A percentile compares a stretch with the other conserved stretches of the same genome.
These are phyloP conservation scores for Ascochyta fabae DNA, from an alignment of 2,329 filamentous ascomycete species.

Conservation along the genomic window DNA sequence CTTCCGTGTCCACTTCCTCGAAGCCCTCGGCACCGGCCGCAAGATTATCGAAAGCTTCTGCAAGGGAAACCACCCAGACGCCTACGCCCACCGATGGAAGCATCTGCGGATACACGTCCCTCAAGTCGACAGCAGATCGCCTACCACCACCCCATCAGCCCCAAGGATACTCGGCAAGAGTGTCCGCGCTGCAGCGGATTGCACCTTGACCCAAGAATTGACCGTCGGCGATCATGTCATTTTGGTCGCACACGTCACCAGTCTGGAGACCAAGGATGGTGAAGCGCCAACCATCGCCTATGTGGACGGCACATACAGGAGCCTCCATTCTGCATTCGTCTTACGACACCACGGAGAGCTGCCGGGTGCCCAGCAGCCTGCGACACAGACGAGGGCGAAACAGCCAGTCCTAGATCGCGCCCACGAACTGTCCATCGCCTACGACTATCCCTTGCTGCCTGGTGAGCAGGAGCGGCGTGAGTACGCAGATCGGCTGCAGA, in stretches of 20 bases:
- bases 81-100: constrained; percentile 27
- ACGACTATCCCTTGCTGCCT: constrained; percentile 28
- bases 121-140: not conserved
- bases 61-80: constrained; percentile 32
- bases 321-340: constrained; percentile 8
- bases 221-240: constrained; percentile 57
- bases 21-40: constrained; percentile 36
- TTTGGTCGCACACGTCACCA: constrained; percentile 52
- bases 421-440: constrained; percentile 12
- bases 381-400: not conserved
- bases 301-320: constrained; percentile 35
- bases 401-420: not conserved
- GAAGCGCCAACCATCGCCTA: constrained; percentile 31
- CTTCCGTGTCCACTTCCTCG: constrained; percentile 62
- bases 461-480: constrained; percentile 26
- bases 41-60: constrained; percentile 40
- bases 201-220: constrained; percentile 46
- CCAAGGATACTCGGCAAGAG: constrained; percentile 23
- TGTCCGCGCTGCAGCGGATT: constrained; percentile 43
- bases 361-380: not conserved
- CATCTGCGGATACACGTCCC: constrained; percentile 18
- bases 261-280: constrained; percentile 8
- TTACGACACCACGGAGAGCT: constrained; percentile 2
- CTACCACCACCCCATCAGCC: constrained; percentile 15
- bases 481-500: constrained; percentile 25